phyloP scores from a whole-genome alignment of 306 rosid genomes.

The Ceratonia siliqua region DNA sequence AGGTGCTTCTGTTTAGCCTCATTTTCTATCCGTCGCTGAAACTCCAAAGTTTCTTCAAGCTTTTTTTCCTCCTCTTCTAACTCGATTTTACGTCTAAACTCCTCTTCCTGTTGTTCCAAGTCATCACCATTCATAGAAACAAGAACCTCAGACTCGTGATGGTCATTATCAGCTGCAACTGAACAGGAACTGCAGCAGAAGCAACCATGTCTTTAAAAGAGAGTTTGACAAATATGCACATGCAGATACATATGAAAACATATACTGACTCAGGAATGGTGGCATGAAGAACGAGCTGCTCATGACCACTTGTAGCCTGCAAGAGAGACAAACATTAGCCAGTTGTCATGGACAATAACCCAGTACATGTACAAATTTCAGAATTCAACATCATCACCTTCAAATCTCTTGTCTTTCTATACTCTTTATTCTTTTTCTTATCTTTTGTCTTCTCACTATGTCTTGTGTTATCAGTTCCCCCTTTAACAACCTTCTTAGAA shows the following conservation, averaged over 20 bases:
- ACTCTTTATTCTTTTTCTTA: conserved; percentile 84
- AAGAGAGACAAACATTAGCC: conserved; percentile 37
- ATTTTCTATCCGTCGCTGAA: conserved; percentile 80
- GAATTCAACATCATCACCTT: conserved; percentile 59
- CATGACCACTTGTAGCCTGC: conserved; percentile 61
- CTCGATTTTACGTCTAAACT: conserved; percentile 72
- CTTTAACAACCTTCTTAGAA: conserved; percentile 70
- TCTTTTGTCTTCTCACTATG: conserved; percentile 80
- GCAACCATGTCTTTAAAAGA: conserved; percentile 23
- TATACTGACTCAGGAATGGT: conserved; percentile 54
- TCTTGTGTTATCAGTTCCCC: conserved; percentile 69
- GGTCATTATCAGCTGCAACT: conserved; percentile 52
- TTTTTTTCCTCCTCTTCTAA: conserved; percentile 90
- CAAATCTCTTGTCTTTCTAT: conserved; percentile 70
- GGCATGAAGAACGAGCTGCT: conserved; percentile 43
- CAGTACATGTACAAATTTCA: conserved; percentile 35
- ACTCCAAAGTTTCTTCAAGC: conserved; percentile 92
- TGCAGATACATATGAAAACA: conserved; percentile 30
- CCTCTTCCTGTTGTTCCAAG: conserved; percentile 74
- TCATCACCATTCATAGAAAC: conserved; percentile 53
- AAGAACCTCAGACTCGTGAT: conserved; percentile 53
- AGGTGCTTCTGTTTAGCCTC: conserved; percentile 95
- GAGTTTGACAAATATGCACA: neutral
- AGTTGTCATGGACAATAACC: conserved; percentile 30
- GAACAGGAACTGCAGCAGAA: conserved; percentile 63